Conservation (phyloP, 2,329 filamentous ascomycete genomes). For the Teratosphaeria epicoccoides region DNA sequence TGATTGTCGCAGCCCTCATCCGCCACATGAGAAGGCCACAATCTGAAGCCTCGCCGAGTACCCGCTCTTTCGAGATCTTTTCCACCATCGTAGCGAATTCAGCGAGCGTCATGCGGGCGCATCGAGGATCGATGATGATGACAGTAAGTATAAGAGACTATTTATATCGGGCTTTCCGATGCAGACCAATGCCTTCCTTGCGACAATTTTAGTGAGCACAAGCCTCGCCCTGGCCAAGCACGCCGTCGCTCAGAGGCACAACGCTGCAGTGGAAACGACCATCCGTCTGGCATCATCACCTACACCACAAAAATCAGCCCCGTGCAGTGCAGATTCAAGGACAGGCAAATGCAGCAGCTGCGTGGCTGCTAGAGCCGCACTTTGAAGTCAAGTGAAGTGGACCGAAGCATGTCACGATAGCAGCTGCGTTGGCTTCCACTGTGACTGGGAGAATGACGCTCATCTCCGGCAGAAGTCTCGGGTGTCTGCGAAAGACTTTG, state of each 20-base stretch:
- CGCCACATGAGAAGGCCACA: too few species aligned
- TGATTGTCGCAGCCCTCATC: too few species aligned
- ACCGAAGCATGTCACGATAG: not conserved
- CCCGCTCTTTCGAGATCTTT: too few species aligned
- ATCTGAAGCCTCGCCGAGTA: too few species aligned
- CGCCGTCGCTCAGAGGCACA: not conserved
- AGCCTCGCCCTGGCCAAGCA: not conserved
- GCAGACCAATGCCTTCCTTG: too few species aligned
- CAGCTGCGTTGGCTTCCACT: not conserved
- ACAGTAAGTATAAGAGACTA: too few species aligned
- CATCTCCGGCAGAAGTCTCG: not conserved
- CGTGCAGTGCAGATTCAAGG: not conserved
- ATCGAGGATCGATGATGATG: too few species aligned
- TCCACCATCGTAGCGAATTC: too few species aligned
- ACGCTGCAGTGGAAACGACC: not conserved
- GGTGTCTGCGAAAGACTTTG: not conserved
- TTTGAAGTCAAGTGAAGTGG: not conserved
- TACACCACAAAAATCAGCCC: not conserved
- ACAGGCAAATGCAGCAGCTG: not conserved
- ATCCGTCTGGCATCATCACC: not conserved
- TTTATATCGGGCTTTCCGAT: too few species aligned
- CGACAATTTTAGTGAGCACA: too few species aligned
- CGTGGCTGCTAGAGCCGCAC: not conserved
- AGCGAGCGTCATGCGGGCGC: too few species aligned
- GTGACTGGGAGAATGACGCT: not conserved